These are phyloP conservation scores for Mercurialis annua DNA, from an alignment of 345 rosid genomes.

Conservation along the genomic window DNA sequence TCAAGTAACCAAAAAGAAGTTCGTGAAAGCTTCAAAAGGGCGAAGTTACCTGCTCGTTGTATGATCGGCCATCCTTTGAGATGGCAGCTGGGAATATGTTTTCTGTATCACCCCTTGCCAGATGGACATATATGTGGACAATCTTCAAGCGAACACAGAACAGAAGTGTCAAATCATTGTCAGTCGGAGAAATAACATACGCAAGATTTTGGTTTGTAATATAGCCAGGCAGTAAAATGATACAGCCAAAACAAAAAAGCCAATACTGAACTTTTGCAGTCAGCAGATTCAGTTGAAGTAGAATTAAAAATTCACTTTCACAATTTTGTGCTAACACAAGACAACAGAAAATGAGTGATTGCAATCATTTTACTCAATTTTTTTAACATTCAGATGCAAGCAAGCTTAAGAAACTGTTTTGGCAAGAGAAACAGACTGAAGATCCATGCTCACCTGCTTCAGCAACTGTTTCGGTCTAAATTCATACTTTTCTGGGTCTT, in stretches of 20 bases:
- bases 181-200: neutral
- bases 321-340: neutral
- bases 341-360: neutral
- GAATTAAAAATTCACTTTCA: neutral
- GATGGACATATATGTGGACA: conserved; percentile 83
- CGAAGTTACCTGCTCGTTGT: conserved; percentile 76
- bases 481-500: conserved; percentile 95
- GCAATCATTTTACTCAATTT: neutral
- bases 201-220: neutral
- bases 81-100: conserved; percentile 87
- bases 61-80: conserved; percentile 92
- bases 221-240: neutral
- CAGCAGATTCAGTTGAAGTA: neutral
- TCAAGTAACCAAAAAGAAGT: neutral
- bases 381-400: neutral
- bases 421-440: neutral
- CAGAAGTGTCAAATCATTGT: neutral
- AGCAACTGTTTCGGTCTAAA: conserved; percentile 94
- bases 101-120: conserved; percentile 74
- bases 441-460: conserved; percentile 57
- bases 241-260: neutral
- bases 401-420: neutral
- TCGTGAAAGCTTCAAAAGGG: neutral
- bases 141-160: conserved; percentile 53
- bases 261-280: neutral